Conservation (phyloP, 179 eudicot species). For the Gypsophila paniculata region DNA sequence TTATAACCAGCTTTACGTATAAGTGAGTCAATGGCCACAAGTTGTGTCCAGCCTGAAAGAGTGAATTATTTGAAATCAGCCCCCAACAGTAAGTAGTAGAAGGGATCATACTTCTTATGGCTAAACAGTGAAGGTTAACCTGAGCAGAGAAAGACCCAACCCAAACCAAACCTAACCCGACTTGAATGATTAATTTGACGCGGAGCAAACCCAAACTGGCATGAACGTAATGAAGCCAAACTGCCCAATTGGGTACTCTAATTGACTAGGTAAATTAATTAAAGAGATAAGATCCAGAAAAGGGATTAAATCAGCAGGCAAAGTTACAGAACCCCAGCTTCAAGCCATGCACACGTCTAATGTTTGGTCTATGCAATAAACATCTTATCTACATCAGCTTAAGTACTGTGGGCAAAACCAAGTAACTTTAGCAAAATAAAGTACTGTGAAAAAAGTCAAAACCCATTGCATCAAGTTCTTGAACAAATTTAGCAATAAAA, state of each 20-base stretch:
- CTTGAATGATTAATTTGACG: background rate
- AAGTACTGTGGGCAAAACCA: background rate
- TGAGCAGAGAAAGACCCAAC: background rate
- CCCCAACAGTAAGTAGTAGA: background rate
- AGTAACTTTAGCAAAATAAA: background rate
- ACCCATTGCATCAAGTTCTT: background rate
- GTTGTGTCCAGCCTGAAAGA: conserved; percentile 72
- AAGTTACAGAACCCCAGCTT: background rate
- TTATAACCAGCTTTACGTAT: conserved; percentile 75
- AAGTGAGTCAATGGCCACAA: conserved; percentile 78
- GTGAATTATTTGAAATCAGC: background rate
- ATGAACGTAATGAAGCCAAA: too few relatives aligned
- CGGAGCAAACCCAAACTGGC: too few relatives aligned
- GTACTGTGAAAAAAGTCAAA: background rate
- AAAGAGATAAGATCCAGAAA: background rate
- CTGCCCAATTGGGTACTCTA: background rate
- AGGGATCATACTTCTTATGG: too few relatives aligned
- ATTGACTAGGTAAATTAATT: background rate
- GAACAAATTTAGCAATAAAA: conserved; percentile 8
- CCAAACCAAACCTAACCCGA: background rate
- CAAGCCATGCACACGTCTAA: background rate
- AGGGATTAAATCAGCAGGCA: background rate
- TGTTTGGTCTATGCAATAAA: background rate
- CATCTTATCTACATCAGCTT: background rate
- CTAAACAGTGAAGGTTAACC: too few relatives aligned